A percentile compares a stretch with the other conserved stretches of the same genome.
Evolutionary conservation across 108 stramenopile genomes (phyloP).

Genomic region (Skeletonema menzelii): DNA sequence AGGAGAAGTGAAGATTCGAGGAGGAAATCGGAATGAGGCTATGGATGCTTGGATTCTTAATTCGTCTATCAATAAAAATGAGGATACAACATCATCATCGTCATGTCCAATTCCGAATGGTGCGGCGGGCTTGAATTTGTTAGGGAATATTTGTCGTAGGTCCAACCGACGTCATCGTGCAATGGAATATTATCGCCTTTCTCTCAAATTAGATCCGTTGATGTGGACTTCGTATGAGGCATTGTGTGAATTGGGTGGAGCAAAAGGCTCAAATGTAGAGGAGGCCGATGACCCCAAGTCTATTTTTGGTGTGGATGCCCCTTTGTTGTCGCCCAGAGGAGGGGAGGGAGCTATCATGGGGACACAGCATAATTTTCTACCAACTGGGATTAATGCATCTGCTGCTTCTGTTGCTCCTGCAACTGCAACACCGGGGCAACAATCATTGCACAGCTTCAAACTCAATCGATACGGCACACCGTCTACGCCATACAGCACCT

Average conservation of each 20-base stretch:
- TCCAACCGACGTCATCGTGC: constrained; percentile 80
- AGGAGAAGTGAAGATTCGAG: constrained; percentile 9
- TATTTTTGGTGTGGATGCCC: constrained; percentile 68
- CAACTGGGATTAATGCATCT: neutral
- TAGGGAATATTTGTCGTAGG: constrained; percentile 79
- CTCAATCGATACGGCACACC: constrained; percentile 33
- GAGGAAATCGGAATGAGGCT: constrained; percentile 28
- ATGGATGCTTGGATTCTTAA: constrained; percentile 73
- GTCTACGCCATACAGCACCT: constrained; percentile 41
- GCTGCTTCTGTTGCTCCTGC: neutral
- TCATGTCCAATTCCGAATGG: constrained; percentile 86
- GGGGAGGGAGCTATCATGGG: neutral
- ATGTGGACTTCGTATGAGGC: constrained; percentile 85
- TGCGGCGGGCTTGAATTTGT: constrained; percentile 81
- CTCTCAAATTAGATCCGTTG: constrained; percentile 83
- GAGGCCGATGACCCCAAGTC: constrained; percentile 61
- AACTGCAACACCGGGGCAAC: constrained; percentile 7
- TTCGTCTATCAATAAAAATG: constrained; percentile 11
- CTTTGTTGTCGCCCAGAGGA: constrained; percentile 34
- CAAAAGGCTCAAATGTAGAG: constrained; percentile 14
- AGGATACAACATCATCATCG: neutral
- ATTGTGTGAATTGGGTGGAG: constrained; percentile 80
- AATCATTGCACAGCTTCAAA: constrained; percentile 15
- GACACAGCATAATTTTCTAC: neutral
- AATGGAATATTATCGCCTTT: constrained; percentile 71